Evolutionary conservation across 441 rosid species (phyloP).

Genomic region (Croton laevigatus): DNA sequence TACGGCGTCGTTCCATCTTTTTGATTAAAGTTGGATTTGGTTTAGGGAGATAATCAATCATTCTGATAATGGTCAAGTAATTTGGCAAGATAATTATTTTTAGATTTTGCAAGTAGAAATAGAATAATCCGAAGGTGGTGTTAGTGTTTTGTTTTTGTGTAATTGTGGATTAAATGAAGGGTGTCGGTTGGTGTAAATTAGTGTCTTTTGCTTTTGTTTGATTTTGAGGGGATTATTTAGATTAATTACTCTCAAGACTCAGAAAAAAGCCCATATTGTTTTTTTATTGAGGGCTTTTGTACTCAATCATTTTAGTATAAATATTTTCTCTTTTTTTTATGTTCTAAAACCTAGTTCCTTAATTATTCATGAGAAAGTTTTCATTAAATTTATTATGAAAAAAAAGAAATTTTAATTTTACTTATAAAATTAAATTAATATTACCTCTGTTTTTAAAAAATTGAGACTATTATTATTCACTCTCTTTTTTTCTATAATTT

Average conservation of each 20-base stretch:
- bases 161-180: background rate
- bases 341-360: no score
- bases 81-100: background rate
- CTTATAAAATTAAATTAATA: no score
- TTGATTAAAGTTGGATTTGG: conserved; percentile 19
- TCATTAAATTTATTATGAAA: no score
- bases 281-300: conserved; percentile 30
- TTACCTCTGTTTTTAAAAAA: no score
- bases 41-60: background rate
- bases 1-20: conserved; percentile 79
- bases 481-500: no score
- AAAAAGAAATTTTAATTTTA: no score
- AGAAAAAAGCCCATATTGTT: conserved; percentile 15
- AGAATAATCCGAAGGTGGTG: conserved; percentile 26
- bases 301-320: background rate
- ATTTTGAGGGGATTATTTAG: conserved; percentile 6
- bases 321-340: background rate
- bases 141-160: background rate
- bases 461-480: no score
- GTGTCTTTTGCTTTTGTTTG: background rate
- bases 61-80: background rate
- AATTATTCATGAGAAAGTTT: no score
- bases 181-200: conserved; percentile 2
- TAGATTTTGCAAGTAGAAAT: background rate
- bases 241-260: conserved; percentile 11